Evolutionary conservation across 768 basidiomycete genomes (phyloP).

Genomic region (Trametes punicea): DNA sequence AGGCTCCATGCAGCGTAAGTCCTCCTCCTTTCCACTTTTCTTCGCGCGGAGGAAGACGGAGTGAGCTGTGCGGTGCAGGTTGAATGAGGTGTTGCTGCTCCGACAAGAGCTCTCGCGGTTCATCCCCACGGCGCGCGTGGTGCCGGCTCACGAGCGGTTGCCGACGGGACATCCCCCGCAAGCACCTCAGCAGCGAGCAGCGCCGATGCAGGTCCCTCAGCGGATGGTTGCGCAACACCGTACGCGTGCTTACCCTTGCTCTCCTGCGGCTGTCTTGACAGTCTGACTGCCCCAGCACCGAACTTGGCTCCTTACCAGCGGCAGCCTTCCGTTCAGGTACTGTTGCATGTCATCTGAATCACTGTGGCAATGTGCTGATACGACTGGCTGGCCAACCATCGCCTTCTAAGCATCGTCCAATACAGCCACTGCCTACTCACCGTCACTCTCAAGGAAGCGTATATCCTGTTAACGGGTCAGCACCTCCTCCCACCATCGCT

Average conservation of each 20-base stretch:
- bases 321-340: neutral
- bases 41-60: no score
- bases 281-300: neutral
- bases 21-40: neutral
- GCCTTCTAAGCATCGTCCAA: neutral
- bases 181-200: neutral
- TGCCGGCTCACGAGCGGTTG: neutral
- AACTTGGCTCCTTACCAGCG: neutral
- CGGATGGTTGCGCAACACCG: neutral
- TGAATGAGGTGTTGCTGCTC: constrained; percentile 13
- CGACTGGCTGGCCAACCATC: neutral
- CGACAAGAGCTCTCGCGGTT: constrained; percentile 15
- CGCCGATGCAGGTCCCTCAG: neutral
- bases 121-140: neutral
- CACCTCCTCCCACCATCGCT: neutral
- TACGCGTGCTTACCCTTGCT: neutral
- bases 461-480: constrained; percentile 1
- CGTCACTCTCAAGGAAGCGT: neutral
- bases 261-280: neutral
- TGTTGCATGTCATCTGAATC: neutral
- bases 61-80: neutral
- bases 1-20: constrained; percentile 17
- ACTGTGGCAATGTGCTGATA: neutral
- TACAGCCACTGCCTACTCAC: neutral
- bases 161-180: neutral